A percentile compares a stretch with the other conserved stretches of the same genome.
These are phyloP conservation scores for Fraxinus americana DNA, from an alignment of 257 asterid genomes.

Conservation along the genomic window DNA sequence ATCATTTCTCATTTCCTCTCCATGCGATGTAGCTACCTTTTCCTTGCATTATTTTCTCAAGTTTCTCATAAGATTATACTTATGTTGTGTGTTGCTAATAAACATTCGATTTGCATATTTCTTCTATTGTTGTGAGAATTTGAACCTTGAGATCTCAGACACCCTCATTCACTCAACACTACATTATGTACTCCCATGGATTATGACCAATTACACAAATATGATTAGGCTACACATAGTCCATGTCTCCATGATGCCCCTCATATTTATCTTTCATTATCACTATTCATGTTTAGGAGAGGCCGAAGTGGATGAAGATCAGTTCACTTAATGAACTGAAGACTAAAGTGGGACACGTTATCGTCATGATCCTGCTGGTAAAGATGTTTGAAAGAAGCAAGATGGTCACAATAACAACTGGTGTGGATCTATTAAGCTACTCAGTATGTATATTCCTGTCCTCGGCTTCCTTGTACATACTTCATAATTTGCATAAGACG, in stretches of 20 bases:
- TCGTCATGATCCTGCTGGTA: conserved; percentile 95
- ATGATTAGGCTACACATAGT: not conserved
- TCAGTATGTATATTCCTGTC: conserved; percentile 83
- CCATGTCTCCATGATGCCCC: not conserved
- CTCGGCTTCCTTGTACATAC: conserved; percentile 89
- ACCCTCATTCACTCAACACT: not conserved
- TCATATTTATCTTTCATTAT: not conserved
- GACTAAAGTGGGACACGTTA: conserved; percentile 94
- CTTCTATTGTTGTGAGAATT: not conserved
- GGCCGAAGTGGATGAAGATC: conserved; percentile 98
- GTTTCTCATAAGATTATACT: not conserved
- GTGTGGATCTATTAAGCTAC: conserved; percentile 81
- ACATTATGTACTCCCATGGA: not conserved
- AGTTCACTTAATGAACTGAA: conserved; percentile 84
- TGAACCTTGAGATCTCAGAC: not conserved
- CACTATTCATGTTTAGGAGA: conserved; percentile 62
- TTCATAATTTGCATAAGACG: conserved; percentile 73
- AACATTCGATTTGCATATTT: not conserved
- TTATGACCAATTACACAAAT: not conserved
- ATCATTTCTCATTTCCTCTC: not conserved
- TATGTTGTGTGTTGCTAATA: not conserved
- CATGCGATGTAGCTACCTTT: not conserved
- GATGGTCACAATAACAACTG: conserved; percentile 86
- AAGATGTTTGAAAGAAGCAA: conserved; percentile 98
- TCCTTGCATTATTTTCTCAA: not conserved